Evolutionary conservation across 2,329 filamentous ascomycete genomes (phyloP).

Genomic region (Fusarium citri): DNA sequence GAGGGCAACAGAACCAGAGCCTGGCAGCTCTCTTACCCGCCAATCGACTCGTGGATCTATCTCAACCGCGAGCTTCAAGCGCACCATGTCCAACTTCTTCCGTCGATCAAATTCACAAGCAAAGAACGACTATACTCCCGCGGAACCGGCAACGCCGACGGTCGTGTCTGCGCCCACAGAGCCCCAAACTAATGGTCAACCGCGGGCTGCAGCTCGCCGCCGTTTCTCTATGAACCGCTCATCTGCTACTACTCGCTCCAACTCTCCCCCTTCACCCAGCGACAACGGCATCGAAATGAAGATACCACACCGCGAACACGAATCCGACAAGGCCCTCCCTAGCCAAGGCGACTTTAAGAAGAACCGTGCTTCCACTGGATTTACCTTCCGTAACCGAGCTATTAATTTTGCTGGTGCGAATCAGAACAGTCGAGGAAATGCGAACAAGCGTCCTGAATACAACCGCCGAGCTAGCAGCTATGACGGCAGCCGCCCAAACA

Average conservation of each 20-base stretch:
- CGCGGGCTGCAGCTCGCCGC: constrained; percentile 48
- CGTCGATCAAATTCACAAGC: constrained; percentile 55
- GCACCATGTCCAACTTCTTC: constrained; percentile 64
- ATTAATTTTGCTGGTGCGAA: constrained; percentile 59
- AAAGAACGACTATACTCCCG: constrained; percentile 37
- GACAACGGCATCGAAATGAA: constrained; percentile 59
- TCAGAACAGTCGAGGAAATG: constrained; percentile 27
- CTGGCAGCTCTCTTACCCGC: constrained; percentile 51
- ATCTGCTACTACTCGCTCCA: constrained; percentile 59
- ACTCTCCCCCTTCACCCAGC: constrained; percentile 62
- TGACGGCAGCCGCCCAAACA: constrained; percentile 52
- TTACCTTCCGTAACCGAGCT: constrained; percentile 60
- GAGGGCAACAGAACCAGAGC: constrained; percentile 43
- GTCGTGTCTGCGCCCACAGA: constrained; percentile 43
- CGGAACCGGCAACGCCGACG: constrained; percentile 44
- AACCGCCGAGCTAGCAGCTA: constrained; percentile 62
- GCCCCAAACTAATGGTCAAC: constrained; percentile 47
- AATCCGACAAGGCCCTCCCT: constrained; percentile 52
- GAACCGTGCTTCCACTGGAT: constrained; percentile 62
- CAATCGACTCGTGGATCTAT: constrained; percentile 57
- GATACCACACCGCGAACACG: constrained; percentile 42
- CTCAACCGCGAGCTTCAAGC: constrained; percentile 59
- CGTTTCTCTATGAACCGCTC: constrained; percentile 62
- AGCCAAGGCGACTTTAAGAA: constrained; percentile 62
- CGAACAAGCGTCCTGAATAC: constrained; percentile 41